Evolutionary conservation across 345 rosid species (phyloP).

Genomic region (Viola odorata): DNA sequence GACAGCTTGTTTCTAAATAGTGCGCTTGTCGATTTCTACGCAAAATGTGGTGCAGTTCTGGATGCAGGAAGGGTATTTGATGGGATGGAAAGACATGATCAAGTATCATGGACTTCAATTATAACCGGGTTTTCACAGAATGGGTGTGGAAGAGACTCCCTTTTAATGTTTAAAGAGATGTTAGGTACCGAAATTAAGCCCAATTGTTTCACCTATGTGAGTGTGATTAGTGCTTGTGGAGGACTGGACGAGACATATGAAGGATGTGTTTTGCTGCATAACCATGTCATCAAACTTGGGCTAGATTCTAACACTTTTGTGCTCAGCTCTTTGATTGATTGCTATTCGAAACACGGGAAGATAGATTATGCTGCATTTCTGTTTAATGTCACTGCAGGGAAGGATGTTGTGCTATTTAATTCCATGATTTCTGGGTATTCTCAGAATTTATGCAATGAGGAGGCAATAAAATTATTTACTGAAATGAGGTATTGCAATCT

Average conservation of each 20-base stretch:
- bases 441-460: too few species aligned
- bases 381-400: too few species aligned
- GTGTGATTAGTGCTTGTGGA: too few species aligned
- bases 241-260: too few species aligned
- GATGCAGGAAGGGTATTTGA: conserved; percentile 17
- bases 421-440: too few species aligned
- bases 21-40: conserved; percentile 24
- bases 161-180: conserved; percentile 21
- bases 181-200: not conserved
- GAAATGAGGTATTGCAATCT: too few species aligned
- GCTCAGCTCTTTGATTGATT: not conserved
- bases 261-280: too few species aligned
- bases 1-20: conserved; percentile 20
- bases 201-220: too few species aligned
- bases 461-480: too few species aligned
- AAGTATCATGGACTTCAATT: conserved; percentile 26
- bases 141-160: conserved; percentile 15
- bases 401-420: too few species aligned
- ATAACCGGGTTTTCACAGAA: conserved; percentile 24
- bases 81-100: conserved; percentile 21
- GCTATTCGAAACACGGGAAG: too few species aligned
- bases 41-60: conserved; percentile 14
- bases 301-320: conserved; percentile 5
- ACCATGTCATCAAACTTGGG: not conserved
- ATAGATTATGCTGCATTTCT: too few species aligned